phyloP scores from a whole-genome alignment of 306 rosid species.

The Quercus aquifolioides region DNA sequence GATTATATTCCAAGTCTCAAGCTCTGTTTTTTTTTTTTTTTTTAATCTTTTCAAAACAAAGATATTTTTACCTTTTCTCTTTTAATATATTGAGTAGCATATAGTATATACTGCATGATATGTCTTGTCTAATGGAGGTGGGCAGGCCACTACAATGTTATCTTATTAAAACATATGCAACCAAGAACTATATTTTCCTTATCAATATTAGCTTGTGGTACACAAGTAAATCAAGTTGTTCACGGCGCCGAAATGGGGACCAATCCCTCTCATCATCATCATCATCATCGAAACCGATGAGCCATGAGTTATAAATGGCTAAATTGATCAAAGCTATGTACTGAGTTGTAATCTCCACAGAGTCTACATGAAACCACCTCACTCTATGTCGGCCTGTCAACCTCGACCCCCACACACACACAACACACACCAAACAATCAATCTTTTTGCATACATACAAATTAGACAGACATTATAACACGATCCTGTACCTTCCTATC shows the following conservation, averaged over 20 bases:
- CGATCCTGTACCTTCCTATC: neutral
- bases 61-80: too few species aligned
- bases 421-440: too few species aligned
- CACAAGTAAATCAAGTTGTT: conserved; percentile 7
- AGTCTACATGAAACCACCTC: neutral
- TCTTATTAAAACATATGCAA: too few species aligned
- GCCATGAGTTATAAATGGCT: conserved; percentile 20
- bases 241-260: conserved; percentile 47
- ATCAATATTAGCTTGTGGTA: neutral
- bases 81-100: too few species aligned
- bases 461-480: neutral
- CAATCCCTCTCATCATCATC: neutral
- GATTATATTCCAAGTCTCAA: too few species aligned
- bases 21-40: too few species aligned
- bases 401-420: neutral
- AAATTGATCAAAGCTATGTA: neutral
- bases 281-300: too few species aligned
- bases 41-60: too few species aligned
- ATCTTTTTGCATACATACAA: neutral
- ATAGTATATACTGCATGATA: too few species aligned
- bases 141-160: too few species aligned
- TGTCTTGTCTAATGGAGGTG: too few species aligned
- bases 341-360: neutral
- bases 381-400: conserved; percentile 15
- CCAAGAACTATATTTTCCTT: neutral